Evolutionary conservation across 1,284 basidiomycete genomes (phyloP).

Genomic region (Trametes sp.): DNA sequence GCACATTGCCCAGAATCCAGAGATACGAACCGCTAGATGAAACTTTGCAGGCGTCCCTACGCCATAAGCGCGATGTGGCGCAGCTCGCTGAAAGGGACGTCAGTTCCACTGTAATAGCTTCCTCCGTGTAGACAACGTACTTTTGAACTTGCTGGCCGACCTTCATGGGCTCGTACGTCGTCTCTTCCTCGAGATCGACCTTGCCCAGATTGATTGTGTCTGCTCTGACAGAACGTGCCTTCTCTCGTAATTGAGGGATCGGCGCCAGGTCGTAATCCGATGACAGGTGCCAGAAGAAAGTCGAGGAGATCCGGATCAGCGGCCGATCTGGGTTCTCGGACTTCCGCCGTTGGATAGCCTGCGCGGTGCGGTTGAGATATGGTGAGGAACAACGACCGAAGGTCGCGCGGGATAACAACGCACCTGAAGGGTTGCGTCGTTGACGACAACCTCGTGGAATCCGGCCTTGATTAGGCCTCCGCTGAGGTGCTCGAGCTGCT

Average conservation of each 20-base stretch:
- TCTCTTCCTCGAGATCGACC: conserved; percentile 51
- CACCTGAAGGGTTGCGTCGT: conserved; percentile 77
- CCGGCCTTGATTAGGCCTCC: conserved; percentile 92
- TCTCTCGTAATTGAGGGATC: conserved; percentile 61
- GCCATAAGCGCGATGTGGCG: conserved; percentile 83
- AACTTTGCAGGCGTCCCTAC: conserved; percentile 19
- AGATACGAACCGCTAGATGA: not conserved
- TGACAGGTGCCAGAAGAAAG: conserved; percentile 93
- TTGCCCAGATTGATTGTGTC: conserved; percentile 48
- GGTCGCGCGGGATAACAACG: conserved; percentile 26
- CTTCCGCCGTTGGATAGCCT: conserved; percentile 75
- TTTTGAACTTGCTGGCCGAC: conserved; percentile 87
- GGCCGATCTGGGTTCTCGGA: conserved; percentile 74
- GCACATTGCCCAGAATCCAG: not conserved
- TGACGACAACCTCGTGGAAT: conserved; percentile 92
- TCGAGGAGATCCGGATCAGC: conserved; percentile 89
- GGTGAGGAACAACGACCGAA: not conserved
- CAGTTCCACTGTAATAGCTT: not conserved
- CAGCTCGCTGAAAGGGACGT: conserved; percentile 65
- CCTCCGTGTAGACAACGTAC: conserved; percentile 52
- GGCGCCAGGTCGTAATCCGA: conserved; percentile 81
- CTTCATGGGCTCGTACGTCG: conserved; percentile 76
- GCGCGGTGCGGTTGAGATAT: not conserved
- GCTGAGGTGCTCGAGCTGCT: conserved; percentile 89
- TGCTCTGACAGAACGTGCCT: conserved; percentile 50